These are phyloP conservation scores for Aspergillus clavatus DNA, from an alignment of 2,329 filamentous ascomycete species.

Conservation along the genomic window DNA sequence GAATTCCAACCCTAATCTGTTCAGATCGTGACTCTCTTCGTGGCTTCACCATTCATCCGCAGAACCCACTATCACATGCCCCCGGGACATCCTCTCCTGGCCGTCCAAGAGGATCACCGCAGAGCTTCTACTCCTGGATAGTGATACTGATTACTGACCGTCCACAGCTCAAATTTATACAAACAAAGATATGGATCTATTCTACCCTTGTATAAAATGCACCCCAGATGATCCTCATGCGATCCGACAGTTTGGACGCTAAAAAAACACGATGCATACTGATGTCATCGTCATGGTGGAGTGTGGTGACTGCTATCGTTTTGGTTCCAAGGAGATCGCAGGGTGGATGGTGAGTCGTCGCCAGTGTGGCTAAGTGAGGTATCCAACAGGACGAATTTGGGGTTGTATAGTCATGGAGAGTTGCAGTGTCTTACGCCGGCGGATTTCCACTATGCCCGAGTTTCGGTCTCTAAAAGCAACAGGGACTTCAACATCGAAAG, in stretches of 20 bases:
- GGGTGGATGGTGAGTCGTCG: background rate
- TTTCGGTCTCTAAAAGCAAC: too few relatives aligned
- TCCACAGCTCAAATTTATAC: too few relatives aligned
- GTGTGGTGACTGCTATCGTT: conserved; percentile 28
- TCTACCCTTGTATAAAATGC: too few relatives aligned
- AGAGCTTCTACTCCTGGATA: too few relatives aligned
- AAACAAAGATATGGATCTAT: too few relatives aligned
- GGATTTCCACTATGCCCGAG: conserved; percentile 37
- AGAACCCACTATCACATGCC: background rate
- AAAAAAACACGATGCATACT: conserved; percentile 14
- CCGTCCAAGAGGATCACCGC: background rate
- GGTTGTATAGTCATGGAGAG: conserved; percentile 44
- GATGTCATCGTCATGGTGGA: conserved; percentile 27
- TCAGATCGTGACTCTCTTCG: background rate
- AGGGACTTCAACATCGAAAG: too few relatives aligned
- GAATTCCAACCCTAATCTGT: background rate
- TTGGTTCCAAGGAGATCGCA: conserved; percentile 24
- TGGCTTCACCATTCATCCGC: background rate
- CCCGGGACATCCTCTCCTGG: background rate
- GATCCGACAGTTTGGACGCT: conserved; percentile 25
- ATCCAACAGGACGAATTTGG: conserved; percentile 40
- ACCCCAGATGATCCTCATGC: too few relatives aligned
- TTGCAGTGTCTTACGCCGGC: conserved; percentile 40
- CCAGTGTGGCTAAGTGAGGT: conserved; percentile 27
- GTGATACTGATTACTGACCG: conserved; percentile 1